phyloP scores from a whole-genome alignment of 768 basidiomycete genomes.

The Hemileccinum rubropunctum region DNA sequence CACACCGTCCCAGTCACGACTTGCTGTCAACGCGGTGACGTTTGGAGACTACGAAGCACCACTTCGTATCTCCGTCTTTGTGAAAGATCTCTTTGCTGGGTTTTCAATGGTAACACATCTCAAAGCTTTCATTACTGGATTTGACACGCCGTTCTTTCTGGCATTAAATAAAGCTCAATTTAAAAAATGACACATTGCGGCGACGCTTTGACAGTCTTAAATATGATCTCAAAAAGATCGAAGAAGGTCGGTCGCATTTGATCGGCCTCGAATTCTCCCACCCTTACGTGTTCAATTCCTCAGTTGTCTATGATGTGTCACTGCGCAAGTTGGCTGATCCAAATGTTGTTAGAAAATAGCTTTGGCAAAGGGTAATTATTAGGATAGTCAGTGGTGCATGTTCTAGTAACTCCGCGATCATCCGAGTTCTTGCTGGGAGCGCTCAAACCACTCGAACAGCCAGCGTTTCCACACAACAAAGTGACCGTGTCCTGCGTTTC shows the following conservation, averaged over 20 bases:
- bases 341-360: neutral
- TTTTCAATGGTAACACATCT: conserved; percentile 65
- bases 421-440: conserved; percentile 10
- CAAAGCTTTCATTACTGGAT: neutral
- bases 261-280: neutral
- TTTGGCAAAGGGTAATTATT: neutral
- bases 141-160: conserved; percentile 1
- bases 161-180: conserved; percentile 54
- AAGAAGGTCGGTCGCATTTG: conserved; percentile 60
- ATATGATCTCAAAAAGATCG: conserved; percentile 86
- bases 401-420: conserved; percentile 21
- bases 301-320: conserved; percentile 86
- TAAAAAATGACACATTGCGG: conserved; percentile 76
- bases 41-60: conserved; percentile 79
- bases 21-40: conserved; percentile 81
- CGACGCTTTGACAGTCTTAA: conserved; percentile 79
- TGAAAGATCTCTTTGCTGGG: conserved; percentile 79
- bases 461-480: conserved; percentile 6
- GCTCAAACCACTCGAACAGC: neutral
- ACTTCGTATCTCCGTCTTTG: conserved; percentile 71
- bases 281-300: neutral
- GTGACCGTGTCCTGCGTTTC: conserved; percentile 1
- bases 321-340: conserved; percentile 58
- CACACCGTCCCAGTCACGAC: conserved; percentile 53
- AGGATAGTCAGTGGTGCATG: neutral